Conservation (phyloP, 352 stramenopile genomes). For the Halophytophthora polymorphica region DNA sequence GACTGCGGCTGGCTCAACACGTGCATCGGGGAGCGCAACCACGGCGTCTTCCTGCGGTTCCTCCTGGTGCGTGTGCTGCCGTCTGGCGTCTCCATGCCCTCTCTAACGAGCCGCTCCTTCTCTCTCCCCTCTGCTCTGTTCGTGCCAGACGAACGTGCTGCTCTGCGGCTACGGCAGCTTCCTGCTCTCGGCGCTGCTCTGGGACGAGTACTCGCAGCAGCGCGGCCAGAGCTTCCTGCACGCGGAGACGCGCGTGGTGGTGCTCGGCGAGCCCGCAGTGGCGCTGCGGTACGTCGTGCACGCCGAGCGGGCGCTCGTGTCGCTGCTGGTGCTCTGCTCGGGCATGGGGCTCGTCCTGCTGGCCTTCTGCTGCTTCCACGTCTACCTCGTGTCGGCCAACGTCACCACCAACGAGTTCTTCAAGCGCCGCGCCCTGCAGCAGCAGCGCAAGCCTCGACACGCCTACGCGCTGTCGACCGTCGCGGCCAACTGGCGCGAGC, state of each 20-base stretch:
- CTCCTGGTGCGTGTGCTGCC: slow-evolving; percentile 28
- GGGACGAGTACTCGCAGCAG: slow-evolving; percentile 36
- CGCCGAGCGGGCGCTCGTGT: slow-evolving; percentile 28
- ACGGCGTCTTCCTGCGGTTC: slow-evolving; percentile 54
- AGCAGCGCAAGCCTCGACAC: slow-evolving; percentile 5
- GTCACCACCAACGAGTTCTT: slow-evolving; percentile 77
- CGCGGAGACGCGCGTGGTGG: slow-evolving; percentile 25
- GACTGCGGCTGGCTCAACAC: slow-evolving; percentile 64
- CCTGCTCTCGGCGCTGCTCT: slow-evolving; percentile 44
- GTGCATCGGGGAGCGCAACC: slow-evolving; percentile 65
- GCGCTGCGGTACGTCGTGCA: slow-evolving; percentile 54
- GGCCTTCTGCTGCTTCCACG: slow-evolving; percentile 51
- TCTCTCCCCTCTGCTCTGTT: neutral
- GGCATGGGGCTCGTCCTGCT: slow-evolving; percentile 52
- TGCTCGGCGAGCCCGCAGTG: slow-evolving; percentile 36
- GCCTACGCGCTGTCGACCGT: slow-evolving; percentile 20
- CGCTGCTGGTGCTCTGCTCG: slow-evolving; percentile 43
- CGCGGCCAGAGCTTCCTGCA: slow-evolving; percentile 46
- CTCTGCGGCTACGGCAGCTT: slow-evolving; percentile 52
- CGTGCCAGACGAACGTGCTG: slow-evolving; percentile 39
- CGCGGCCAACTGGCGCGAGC: slow-evolving; percentile 23
- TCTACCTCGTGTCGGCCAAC: slow-evolving; percentile 51
- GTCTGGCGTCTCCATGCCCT: neutral
- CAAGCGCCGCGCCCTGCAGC: slow-evolving; percentile 33
- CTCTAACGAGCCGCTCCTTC: neutral